These are phyloP conservation scores for Schizophyllum commune DNA, from an alignment of 1,284 basidiomycete genomes.

Conservation along the genomic window DNA sequence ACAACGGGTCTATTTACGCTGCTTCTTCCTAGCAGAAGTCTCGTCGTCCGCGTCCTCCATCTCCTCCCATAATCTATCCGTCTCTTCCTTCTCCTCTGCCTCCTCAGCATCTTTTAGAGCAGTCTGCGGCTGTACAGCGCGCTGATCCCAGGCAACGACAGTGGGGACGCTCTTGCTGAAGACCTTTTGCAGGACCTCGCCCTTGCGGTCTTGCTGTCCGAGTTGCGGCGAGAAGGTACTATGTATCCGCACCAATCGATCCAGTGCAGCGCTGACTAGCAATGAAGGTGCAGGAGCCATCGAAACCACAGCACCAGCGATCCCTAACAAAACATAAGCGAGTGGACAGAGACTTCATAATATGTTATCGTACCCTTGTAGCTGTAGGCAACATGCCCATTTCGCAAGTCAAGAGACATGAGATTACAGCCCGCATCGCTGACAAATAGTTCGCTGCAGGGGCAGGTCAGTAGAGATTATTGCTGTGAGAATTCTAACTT, in stretches of 20 bases:
- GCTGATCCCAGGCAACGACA: slow-evolving; percentile 49
- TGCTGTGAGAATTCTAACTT: slow-evolving; percentile 26
- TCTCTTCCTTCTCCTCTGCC: slow-evolving; percentile 30
- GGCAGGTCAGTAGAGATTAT: slow-evolving; percentile 5
- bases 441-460: slow-evolving; percentile 64
- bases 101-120: slow-evolving; percentile 10
- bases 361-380: slow-evolving; percentile 54
- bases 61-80: slow-evolving; percentile 31
- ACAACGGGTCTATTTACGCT: background rate
- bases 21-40: slow-evolving; percentile 7
- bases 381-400: slow-evolving; percentile 61
- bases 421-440: slow-evolving; percentile 67
- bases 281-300: slow-evolving; percentile 44
- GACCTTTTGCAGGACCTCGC: slow-evolving; percentile 57
- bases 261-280: slow-evolving; percentile 55
- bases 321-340: slow-evolving; percentile 31
- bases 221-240: slow-evolving; percentile 50
- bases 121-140: slow-evolving; percentile 4
- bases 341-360: slow-evolving; percentile 2
- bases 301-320: slow-evolving; percentile 63
- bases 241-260: slow-evolving; percentile 72
- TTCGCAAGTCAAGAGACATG: slow-evolving; percentile 68
- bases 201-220: slow-evolving; percentile 52
- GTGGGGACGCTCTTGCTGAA: slow-evolving; percentile 66
- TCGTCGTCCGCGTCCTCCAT: slow-evolving; percentile 42